These are phyloP conservation scores for Candida pseudoviswanathii DNA, from an alignment of 1,139 yeast species.

Conservation along the genomic window DNA sequence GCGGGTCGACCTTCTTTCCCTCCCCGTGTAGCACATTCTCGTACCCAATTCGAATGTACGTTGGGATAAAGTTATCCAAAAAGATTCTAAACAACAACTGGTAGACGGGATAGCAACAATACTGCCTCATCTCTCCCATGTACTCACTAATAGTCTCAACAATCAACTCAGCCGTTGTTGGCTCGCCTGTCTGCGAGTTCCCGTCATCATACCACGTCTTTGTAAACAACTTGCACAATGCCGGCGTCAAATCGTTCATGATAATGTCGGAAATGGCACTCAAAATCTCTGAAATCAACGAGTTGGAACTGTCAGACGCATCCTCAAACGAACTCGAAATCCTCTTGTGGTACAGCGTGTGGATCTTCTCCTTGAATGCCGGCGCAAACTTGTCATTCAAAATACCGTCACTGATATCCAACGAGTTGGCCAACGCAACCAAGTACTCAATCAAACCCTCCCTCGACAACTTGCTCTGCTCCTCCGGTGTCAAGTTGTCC, in stretches of 20 bases:
- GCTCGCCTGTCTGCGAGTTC: conserved; percentile 36
- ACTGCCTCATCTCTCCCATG: conserved; percentile 61
- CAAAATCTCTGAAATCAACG: conserved; percentile 70
- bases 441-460: conserved; percentile 83
- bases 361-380: conserved; percentile 65
- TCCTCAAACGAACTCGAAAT: conserved; percentile 61
- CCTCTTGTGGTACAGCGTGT: conserved; percentile 58
- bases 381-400: conserved; percentile 75
- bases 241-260: conserved; percentile 63
- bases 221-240: conserved; percentile 42
- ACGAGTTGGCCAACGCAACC: conserved; percentile 79
- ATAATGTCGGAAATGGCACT: conserved; percentile 66
- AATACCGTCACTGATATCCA: conserved; percentile 84
- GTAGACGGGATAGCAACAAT: conserved; percentile 48
- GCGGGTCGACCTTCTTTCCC: conserved; percentile 60
- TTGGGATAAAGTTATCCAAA: conserved; percentile 45
- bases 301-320: conserved; percentile 75
- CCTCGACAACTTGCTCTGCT: conserved; percentile 57
- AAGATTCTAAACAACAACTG: conserved; percentile 47
- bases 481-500: conserved; percentile 48
- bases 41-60: conserved; percentile 48
- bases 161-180: conserved; percentile 51
- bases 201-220: conserved; percentile 50
- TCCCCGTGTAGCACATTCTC: conserved; percentile 50
- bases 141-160: conserved; percentile 78